Evolutionary conservation across 169 alveolate genomes (phyloP).

Genomic region (Plasmodium yoelii): DNA sequence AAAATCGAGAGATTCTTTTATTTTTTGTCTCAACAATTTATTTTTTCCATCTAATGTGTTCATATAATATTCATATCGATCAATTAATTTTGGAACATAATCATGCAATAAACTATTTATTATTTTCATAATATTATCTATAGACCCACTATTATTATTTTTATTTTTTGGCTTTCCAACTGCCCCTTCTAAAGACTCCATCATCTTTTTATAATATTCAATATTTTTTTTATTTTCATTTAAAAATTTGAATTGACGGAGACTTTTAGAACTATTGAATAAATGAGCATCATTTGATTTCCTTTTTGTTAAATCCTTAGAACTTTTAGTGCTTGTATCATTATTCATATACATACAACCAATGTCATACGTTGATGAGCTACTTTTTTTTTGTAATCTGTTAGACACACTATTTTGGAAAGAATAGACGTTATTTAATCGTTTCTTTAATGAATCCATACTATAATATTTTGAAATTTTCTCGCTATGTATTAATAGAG

Average conservation of each 20-base stretch:
- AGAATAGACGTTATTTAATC: conserved; percentile 18
- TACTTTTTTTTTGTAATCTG: conserved; percentile 55
- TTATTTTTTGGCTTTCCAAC: conserved; percentile 30
- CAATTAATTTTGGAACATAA: conserved; percentile 64
- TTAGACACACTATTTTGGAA: conserved; percentile 48
- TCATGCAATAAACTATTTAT: conserved; percentile 68
- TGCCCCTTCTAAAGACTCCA: conserved; percentile 35
- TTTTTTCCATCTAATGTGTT: conserved; percentile 63
- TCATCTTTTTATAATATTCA: conserved; percentile 51
- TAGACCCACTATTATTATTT: conserved; percentile 21
- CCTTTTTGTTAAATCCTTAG: conserved; percentile 38
- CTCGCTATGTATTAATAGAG: conserved; percentile 27
- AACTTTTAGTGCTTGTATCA: conserved; percentile 24
- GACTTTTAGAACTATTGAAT: conserved; percentile 36
- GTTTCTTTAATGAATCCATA: conserved; percentile 30
- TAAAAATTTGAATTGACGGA: conserved; percentile 32
- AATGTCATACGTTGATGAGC: conserved; percentile 33
- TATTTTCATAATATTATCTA: conserved; percentile 62
- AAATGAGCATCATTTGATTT: conserved; percentile 18
- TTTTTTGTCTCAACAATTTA: conserved; percentile 53
- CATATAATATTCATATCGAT: conserved; percentile 69
- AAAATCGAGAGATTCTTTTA: conserved; percentile 52
- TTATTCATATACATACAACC: conserved; percentile 70
- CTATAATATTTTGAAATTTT: conserved; percentile 34
- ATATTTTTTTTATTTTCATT: conserved; percentile 42